phyloP scores from a whole-genome alignment of 441 rosid species.

The Eruca vesicaria region DNA sequence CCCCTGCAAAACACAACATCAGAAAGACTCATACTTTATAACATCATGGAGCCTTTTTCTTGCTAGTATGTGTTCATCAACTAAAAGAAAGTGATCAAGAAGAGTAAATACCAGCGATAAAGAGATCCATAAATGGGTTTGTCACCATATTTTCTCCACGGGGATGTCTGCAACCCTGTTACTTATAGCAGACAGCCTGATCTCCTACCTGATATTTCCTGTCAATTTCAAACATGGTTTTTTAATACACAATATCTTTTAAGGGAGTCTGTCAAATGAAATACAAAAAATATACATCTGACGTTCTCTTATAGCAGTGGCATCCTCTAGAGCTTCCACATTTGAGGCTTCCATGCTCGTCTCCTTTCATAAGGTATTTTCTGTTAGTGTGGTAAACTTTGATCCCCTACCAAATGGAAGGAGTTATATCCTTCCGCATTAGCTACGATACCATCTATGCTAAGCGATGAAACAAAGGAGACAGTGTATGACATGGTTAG shows the following conservation, averaged over 20 bases:
- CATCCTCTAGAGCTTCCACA: conserved; percentile 55
- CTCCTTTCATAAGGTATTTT: conserved; percentile 50
- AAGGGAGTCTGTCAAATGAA: conserved; percentile 33
- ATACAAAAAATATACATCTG: background rate
- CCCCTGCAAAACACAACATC: conserved; percentile 53
- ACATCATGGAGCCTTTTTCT: background rate
- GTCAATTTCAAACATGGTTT: background rate
- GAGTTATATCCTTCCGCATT: conserved; percentile 52
- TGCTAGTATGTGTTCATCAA: background rate
- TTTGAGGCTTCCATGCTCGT: conserved; percentile 55
- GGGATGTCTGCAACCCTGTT: conserved; percentile 65
- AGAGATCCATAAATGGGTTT: conserved; percentile 62
- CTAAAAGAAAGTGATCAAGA: background rate
- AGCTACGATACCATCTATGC: conserved; percentile 59
- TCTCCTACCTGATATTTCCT: conserved; percentile 50
- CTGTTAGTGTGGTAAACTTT: conserved; percentile 46
- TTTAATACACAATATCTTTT: background rate
- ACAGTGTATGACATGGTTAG: conserved; percentile 58
- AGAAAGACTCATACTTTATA: background rate
- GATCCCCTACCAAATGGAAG: conserved; percentile 54
- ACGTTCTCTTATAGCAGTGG: conserved; percentile 73
- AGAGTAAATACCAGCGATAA: conserved; percentile 46
- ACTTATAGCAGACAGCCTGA: conserved; percentile 63
- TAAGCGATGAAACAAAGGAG: conserved; percentile 61
- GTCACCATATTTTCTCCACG: conserved; percentile 64